A percentile compares a stretch with the other conserved stretches of the same genome.
phyloP scores from a whole-genome alignment of 371 early-diverging fungal genomes.

The Lichtheimia ornata region DNA sequence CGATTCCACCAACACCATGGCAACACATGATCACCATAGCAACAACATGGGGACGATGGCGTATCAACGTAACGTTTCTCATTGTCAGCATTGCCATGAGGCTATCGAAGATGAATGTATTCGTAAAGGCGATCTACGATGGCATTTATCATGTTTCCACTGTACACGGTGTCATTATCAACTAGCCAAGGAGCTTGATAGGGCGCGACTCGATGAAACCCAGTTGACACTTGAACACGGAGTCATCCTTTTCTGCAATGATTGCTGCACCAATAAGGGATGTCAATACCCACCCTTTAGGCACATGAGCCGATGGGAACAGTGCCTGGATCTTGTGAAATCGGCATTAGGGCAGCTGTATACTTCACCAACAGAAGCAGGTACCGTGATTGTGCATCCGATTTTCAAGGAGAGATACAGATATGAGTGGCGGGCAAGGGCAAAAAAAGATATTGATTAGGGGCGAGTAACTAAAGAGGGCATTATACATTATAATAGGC shows the following conservation, averaged over 20 bases:
- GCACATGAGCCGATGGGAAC: slow-evolving; percentile 54
- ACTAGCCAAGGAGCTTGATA: slow-evolving; percentile 47
- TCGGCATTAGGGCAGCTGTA: slow-evolving; percentile 68
- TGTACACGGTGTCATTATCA: slow-evolving; percentile 64
- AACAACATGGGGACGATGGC: neutral
- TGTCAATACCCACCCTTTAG: neutral
- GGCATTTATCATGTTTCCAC: slow-evolving; percentile 76
- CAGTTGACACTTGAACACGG: slow-evolving; percentile 32
- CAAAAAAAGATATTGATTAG: no score
- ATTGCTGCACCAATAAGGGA: slow-evolving; percentile 24
- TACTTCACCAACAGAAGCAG: no score
- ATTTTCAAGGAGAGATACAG: no score
- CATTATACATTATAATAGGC: neutral
- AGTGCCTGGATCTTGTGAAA: slow-evolving; percentile 79
- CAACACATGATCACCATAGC: neutral
- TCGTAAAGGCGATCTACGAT: slow-evolving; percentile 52
- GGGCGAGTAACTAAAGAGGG: neutral
- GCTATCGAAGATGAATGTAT: slow-evolving; percentile 84
- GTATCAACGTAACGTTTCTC: no score
- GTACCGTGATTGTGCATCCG: no score
- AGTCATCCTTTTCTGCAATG: slow-evolving; percentile 38
- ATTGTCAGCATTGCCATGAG: slow-evolving; percentile 66
- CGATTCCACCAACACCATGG: slow-evolving; percentile 8
- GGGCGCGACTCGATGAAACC: slow-evolving; percentile 45
- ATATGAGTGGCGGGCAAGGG: no score